These are phyloP conservation scores for Plasmodium berghei DNA, from an alignment of 169 alveolate genomes.

Conservation along the genomic window DNA sequence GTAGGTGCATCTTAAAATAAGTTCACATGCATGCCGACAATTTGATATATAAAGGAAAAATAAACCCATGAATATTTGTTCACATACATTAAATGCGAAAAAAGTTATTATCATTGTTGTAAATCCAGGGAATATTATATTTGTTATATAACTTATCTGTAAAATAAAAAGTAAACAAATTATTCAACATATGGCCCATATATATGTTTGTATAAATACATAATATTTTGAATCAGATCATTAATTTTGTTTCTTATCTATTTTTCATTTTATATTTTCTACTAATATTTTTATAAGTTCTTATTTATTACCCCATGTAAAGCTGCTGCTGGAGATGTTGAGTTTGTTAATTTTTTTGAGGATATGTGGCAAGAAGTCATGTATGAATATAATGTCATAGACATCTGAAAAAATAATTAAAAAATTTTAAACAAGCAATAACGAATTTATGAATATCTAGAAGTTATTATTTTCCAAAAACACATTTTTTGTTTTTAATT, in stretches of 20 bases:
- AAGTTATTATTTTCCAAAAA: background rate
- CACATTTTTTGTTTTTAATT: background rate
- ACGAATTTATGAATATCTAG: background rate
- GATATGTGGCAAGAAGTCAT: slow-evolving; percentile 23
- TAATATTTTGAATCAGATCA: background rate
- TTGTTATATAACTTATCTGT: slow-evolving; percentile 51
- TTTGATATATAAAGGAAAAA: background rate
- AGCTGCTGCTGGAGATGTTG: slow-evolving; percentile 73
- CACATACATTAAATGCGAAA: slow-evolving; percentile 43
- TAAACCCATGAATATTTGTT: background rate
- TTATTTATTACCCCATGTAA: slow-evolving; percentile 50
- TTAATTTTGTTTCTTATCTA: background rate
- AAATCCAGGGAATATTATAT: slow-evolving; percentile 59
- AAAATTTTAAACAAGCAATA: background rate
- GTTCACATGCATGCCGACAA: background rate
- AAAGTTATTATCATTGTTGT: slow-evolving; percentile 44
- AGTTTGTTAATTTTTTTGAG: slow-evolving; percentile 49
- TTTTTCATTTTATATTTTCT: background rate
- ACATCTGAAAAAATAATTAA: slow-evolving; percentile 21
- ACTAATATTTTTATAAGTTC: background rate
- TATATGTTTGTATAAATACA: background rate
- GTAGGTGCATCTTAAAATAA: background rate
- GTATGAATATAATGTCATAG: slow-evolving; percentile 59
- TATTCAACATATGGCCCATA: background rate
- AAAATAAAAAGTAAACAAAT: background rate